A percentile compares a stretch with the other conserved stretches of the same genome.
phyloP scores from a whole-genome alignment of 2,329 filamentous ascomycete genomes.

The Fusarium camptoceras region DNA sequence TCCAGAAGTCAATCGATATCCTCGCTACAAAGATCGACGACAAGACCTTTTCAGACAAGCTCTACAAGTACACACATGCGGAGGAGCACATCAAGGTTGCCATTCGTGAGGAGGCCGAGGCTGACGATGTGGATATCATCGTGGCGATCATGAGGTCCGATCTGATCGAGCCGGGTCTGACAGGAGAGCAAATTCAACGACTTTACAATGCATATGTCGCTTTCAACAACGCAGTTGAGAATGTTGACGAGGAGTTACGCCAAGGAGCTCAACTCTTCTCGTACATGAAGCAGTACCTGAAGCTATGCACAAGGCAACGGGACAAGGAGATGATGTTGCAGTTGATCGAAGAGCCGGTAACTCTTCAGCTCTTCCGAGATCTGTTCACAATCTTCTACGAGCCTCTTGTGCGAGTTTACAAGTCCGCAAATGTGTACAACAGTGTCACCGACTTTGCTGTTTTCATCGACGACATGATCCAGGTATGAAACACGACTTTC shows the following conservation, averaged over 20 bases:
- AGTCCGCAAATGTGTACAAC: conserved; percentile 97
- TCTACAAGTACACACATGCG: conserved; percentile 81
- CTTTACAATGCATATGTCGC: conserved; percentile 96
- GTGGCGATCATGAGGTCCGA: conserved; percentile 88
- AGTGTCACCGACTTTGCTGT: conserved; percentile 95
- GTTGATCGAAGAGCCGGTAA: conserved; percentile 97
- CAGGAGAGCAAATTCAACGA: conserved; percentile 79
- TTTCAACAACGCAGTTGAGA: conserved; percentile 94
- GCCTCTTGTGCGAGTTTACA: conserved; percentile 95
- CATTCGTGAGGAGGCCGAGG: conserved; percentile 78
- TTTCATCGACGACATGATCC: conserved; percentile 93
- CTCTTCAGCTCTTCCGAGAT: conserved; percentile 93
- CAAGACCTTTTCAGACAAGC: conserved; percentile 79
- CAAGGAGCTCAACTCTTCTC: conserved; percentile 93
- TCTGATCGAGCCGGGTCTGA: conserved; percentile 76
- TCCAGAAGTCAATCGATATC: conserved; percentile 87
- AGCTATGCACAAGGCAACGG: conserved; percentile 88
- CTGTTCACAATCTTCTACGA: conserved; percentile 99
- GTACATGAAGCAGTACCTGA: conserved; percentile 92
- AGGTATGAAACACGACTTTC: conserved; percentile 60
- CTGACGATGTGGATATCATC: conserved; percentile 84
- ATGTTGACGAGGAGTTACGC: conserved; percentile 87
- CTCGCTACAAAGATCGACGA: conserved; percentile 85
- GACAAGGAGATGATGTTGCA: conserved; percentile 98
- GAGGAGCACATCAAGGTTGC: conserved; percentile 79